phyloP scores from a whole-genome alignment of 1,284 basidiomycete species.

The Trametes pubescens region DNA sequence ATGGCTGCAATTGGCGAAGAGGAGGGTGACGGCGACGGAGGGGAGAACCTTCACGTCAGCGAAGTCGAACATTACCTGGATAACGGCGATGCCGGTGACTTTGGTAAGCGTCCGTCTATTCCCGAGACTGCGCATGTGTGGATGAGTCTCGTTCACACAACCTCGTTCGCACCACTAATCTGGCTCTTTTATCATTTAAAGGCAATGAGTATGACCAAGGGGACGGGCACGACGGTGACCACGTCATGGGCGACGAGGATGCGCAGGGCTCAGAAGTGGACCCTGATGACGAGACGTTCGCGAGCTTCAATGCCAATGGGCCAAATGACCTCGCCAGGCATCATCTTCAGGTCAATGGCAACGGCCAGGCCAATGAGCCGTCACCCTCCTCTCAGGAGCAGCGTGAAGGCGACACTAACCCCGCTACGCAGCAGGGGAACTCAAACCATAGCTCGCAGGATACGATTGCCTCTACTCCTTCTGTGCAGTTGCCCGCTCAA shows the following conservation, averaged over 20 bases:
- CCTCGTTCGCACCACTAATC: slow-evolving; percentile 62
- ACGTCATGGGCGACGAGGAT: slow-evolving; percentile 40
- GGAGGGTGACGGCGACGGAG: slow-evolving; percentile 57
- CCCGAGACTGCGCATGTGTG: slow-evolving; percentile 41
- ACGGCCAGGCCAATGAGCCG: slow-evolving; percentile 37
- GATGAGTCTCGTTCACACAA: slow-evolving; percentile 42
- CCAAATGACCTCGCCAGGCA: slow-evolving; percentile 35
- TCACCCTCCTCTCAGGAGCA: slow-evolving; percentile 34
- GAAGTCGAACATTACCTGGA: slow-evolving; percentile 48
- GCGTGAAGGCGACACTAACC: slow-evolving; percentile 21
- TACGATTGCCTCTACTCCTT: slow-evolving; percentile 28
- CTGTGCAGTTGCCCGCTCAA: slow-evolving; percentile 45
- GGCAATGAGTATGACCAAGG: slow-evolving; percentile 56
- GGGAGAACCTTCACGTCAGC: slow-evolving; percentile 56
- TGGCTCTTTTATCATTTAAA: slow-evolving; percentile 52
- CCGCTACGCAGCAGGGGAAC: slow-evolving; percentile 18
- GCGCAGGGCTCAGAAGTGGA: slow-evolving; percentile 39
- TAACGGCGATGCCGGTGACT: slow-evolving; percentile 49
- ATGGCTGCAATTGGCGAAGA: slow-evolving; percentile 84
- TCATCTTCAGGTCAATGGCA: slow-evolving; percentile 33
- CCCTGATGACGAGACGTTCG: slow-evolving; percentile 45
- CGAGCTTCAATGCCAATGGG: slow-evolving; percentile 34
- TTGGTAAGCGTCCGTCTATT: slow-evolving; percentile 52
- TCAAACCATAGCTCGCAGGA: slow-evolving; percentile 30
- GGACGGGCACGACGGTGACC: slow-evolving; percentile 44